Percentiles rank a stretch among this genome's conserved stretches.
Evolutionary conservation across 192 early-diverging fungal genomes (phyloP).

Genomic region (Podila clonocystis): DNA sequence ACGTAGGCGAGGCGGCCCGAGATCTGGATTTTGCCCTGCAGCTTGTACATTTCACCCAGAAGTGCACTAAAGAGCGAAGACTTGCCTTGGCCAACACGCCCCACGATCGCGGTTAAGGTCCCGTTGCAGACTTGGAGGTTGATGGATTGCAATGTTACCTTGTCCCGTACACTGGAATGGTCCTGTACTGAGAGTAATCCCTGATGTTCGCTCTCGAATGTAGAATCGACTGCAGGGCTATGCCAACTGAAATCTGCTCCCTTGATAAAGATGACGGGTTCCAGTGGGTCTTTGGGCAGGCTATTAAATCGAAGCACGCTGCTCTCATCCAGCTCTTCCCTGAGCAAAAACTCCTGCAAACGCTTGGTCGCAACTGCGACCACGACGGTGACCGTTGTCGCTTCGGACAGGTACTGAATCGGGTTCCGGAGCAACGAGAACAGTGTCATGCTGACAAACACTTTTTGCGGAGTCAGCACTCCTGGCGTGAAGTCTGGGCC

Average conservation of each 20-base stretch:
- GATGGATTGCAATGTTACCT: constrained; percentile 49
- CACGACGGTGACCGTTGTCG: constrained; percentile 59
- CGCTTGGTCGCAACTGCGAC: constrained; percentile 60
- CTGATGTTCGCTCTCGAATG: background rate
- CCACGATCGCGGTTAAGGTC: constrained; percentile 67
- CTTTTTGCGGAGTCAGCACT: constrained; percentile 45
- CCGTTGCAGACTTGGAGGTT: constrained; percentile 45
- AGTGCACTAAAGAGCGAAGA: constrained; percentile 74
- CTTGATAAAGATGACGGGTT: constrained; percentile 3
- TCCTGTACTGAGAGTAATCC: background rate
- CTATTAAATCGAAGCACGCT: background rate
- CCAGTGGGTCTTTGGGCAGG: background rate
- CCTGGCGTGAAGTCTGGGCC: constrained; percentile 22
- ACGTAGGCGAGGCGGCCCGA: constrained; percentile 71
- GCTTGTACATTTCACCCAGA: constrained; percentile 86
- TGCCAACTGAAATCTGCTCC: constrained; percentile 13
- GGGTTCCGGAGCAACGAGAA: constrained; percentile 70
- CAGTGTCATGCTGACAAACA: constrained; percentile 72
- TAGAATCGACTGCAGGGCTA: background rate
- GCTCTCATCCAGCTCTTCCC: constrained; percentile 20
- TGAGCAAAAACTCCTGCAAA: constrained; percentile 19
- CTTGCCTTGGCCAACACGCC: constrained; percentile 82
- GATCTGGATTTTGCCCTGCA: constrained; percentile 58
- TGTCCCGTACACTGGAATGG: background rate
- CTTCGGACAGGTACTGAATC: constrained; percentile 61